A percentile compares a stretch with the other conserved stretches of the same genome.
Conservation (phyloP, 2,329 filamentous ascomycete genomes). For the Penicillium vulpinum region DNA sequence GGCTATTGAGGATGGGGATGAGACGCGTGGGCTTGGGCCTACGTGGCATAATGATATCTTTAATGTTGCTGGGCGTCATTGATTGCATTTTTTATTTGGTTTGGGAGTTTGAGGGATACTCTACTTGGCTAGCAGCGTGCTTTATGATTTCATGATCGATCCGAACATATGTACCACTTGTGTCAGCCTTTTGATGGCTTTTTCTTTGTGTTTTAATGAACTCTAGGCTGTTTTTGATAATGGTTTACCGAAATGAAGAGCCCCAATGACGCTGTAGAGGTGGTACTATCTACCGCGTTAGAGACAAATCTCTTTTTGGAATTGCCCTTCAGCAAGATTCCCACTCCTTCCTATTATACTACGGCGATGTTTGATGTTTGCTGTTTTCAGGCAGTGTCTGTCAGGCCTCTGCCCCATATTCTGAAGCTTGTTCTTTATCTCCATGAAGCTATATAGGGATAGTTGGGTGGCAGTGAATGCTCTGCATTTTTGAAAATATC, state of each 20-base stretch:
- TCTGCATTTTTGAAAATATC: too few species aligned
- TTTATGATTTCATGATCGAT: conserved; percentile 2
- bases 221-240: background rate
- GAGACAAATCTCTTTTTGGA: background rate
- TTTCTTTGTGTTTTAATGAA: background rate
- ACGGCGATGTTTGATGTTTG: background rate
- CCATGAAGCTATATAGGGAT: background rate
- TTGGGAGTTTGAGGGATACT: background rate
- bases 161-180: background rate
- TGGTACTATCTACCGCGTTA: too few species aligned
- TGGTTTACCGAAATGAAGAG: too few species aligned
- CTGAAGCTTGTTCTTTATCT: background rate
- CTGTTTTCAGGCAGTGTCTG: background rate
- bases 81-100: background rate
- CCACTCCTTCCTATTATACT: background rate
- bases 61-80: conserved; percentile 42
- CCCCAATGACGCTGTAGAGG: background rate
- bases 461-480: background rate
- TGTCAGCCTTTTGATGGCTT: background rate
- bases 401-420: background rate
- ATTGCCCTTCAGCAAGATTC: background rate
- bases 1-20: conserved; percentile 68
- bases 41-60: conserved; percentile 88
- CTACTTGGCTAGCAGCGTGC: background rate
- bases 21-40: conserved; percentile 52